A percentile compares a stretch with the other conserved stretches of the same genome.
These are phyloP conservation scores for Gaeumannomyces sp. DNA, from an alignment of 2,329 filamentous ascomycete species.

Conservation along the genomic window DNA sequence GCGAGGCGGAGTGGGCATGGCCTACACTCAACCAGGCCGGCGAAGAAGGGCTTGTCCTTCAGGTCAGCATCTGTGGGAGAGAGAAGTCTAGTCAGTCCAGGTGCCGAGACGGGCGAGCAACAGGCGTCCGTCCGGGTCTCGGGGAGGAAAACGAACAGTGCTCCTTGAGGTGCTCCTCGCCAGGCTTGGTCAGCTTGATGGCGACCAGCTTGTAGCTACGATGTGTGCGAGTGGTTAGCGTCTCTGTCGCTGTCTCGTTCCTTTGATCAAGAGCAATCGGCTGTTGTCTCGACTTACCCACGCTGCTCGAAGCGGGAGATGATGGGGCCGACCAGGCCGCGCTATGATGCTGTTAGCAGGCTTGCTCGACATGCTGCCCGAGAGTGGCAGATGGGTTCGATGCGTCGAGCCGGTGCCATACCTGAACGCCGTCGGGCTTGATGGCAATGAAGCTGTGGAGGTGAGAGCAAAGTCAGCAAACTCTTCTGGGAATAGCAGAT, in stretches of 20 bases:
- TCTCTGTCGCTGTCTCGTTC: no score
- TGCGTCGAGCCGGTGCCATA: constrained; percentile 37
- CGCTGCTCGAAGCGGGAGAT: constrained; percentile 97
- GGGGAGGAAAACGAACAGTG: constrained; percentile 60
- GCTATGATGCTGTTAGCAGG: constrained; percentile 46
- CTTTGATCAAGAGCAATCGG: constrained; percentile 13
- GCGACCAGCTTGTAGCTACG: constrained; percentile 92
- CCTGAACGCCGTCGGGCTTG: constrained; percentile 99
- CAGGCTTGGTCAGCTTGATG: constrained; percentile 88
- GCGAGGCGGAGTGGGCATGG: constrained; percentile 13
- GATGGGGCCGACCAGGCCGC: constrained; percentile 96
- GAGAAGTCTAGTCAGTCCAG: neutral
- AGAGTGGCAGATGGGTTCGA: neutral
- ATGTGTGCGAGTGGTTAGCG: constrained; percentile 3
- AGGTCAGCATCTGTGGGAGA: constrained; percentile 68
- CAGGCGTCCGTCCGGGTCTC: neutral
- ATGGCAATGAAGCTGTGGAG: constrained; percentile 91
- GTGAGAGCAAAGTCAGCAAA: constrained; percentile 11
- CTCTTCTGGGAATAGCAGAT: constrained; percentile 3
- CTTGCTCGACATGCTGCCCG: neutral
- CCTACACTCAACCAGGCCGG: constrained; percentile 85
- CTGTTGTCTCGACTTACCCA: constrained; percentile 54
- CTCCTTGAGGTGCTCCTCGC: constrained; percentile 93
- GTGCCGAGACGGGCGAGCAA: neutral
- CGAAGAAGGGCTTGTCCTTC: constrained; percentile 93